These are phyloP conservation scores for Populus hybrid DNA, from an alignment of 441 rosid species.

Conservation along the genomic window DNA sequence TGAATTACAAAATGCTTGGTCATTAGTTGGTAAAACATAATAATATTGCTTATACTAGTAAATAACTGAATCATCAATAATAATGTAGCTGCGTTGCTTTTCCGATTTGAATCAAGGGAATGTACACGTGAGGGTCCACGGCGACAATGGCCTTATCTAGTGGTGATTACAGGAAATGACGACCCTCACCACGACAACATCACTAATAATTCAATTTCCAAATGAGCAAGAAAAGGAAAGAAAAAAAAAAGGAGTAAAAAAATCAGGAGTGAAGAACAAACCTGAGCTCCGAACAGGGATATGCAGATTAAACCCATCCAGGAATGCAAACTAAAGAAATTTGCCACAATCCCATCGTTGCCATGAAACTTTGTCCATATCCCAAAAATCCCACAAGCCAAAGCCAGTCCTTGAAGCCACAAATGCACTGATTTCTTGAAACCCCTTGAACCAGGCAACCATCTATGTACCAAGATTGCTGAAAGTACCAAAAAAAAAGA, in stretches of 20 bases:
- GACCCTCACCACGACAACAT: background rate
- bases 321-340: conserved; percentile 88
- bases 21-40: background rate
- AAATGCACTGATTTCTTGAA: conserved; percentile 80
- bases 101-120: background rate
- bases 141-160: background rate
- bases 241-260: background rate
- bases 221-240: no score
- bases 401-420: conserved; percentile 79
- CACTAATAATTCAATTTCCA: background rate
- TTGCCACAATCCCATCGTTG: conserved; percentile 56
- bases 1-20: background rate
- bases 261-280: conserved; percentile 12
- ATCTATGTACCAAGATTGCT: conserved; percentile 78
- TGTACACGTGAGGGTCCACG: conserved; percentile 8
- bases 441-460: conserved; percentile 83
- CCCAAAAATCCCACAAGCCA: conserved; percentile 75
- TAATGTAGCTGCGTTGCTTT: background rate
- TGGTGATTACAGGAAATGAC: background rate
- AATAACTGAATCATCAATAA: background rate
- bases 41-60: background rate
- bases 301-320: conserved; percentile 94
- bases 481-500: conserved; percentile 4
- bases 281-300: conserved; percentile 85
- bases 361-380: conserved; percentile 83